phyloP scores from a whole-genome alignment of 352 stramenopile genomes.

The Lagenidium giganteum region DNA sequence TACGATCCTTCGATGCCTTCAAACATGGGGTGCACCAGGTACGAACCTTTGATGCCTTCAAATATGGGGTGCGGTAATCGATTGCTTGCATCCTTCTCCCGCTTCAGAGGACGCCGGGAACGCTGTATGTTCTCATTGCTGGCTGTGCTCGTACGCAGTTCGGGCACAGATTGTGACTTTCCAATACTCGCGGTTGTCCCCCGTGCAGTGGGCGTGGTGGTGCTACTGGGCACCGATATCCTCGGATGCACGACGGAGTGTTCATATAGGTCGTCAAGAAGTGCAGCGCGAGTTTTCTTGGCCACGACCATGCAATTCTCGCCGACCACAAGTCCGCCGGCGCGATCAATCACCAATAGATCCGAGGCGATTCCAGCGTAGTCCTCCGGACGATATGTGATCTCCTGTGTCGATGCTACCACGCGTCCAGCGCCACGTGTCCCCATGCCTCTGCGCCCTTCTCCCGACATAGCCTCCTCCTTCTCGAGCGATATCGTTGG shows the following conservation, averaged over 20 bases:
- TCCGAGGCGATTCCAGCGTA: conserved; percentile 46
- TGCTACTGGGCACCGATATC: conserved; percentile 20
- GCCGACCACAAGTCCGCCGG: conserved; percentile 39
- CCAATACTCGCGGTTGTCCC: no score
- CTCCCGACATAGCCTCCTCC: conserved; percentile 21
- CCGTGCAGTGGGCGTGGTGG: conserved; percentile 5
- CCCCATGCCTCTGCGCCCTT: conserved; percentile 5
- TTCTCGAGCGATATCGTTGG: conserved; percentile 40
- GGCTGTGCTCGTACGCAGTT: not conserved
- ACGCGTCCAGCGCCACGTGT: not conserved
- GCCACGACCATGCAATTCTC: conserved; percentile 49
- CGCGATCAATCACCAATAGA: conserved; percentile 29
- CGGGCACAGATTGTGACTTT: no score
- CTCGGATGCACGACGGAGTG: conserved; percentile 30
- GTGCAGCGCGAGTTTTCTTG: conserved; percentile 31
- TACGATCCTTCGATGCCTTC: conserved; percentile 30
- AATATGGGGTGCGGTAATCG: conserved; percentile 28
- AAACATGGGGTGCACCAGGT: conserved; percentile 26
- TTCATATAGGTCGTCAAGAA: conserved; percentile 30
- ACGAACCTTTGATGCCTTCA: conserved; percentile 27
- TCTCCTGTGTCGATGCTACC: conserved; percentile 1
- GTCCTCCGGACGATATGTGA: conserved; percentile 47
- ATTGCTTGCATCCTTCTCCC: not conserved
- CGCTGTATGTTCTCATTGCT: no score
- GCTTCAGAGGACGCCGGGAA: not conserved